These are phyloP conservation scores for Tulasnella sp. DNA, from an alignment of 768 basidiomycete genomes.

Conservation along the genomic window DNA sequence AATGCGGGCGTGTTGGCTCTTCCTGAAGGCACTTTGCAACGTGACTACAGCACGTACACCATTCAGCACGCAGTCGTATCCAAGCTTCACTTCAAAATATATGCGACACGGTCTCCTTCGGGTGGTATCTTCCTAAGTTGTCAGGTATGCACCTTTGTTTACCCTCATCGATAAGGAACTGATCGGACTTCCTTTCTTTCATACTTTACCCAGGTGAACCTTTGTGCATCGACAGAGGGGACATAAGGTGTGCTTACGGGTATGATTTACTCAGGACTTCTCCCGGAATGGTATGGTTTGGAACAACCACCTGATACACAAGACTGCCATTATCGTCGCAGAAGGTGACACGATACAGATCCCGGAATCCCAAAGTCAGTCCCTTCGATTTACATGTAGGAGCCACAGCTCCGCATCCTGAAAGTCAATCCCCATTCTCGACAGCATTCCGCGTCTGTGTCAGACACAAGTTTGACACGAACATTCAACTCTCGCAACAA, in stretches of 20 bases:
- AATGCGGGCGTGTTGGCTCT: too few species aligned
- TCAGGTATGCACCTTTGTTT: background rate
- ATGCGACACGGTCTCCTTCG: conserved; percentile 1
- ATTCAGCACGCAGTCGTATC: conserved; percentile 2
- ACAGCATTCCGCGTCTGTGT: conserved; percentile 10
- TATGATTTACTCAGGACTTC: too few species aligned
- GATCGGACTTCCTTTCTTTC: too few species aligned
- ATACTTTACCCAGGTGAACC: too few species aligned
- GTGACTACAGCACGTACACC: background rate
- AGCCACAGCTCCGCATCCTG: too few species aligned
- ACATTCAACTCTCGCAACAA: background rate
- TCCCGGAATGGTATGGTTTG: conserved; percentile 12
- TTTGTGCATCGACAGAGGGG: too few species aligned
- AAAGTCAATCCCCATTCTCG: background rate
- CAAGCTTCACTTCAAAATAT: conserved; percentile 4
- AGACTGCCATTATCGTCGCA: conserved; percentile 11
- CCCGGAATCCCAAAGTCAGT: conserved; percentile 8
- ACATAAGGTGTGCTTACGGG: too few species aligned
- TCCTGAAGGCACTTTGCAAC: too few species aligned
- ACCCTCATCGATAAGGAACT: too few species aligned
- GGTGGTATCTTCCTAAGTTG: conserved; percentile 12
- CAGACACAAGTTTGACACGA: conserved; percentile 10
- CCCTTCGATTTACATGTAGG: background rate
- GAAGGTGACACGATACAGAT: conserved; percentile 10
- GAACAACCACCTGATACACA: conserved; percentile 9